Percentiles rank a stretch among this genome's conserved stretches.
Conservation (phyloP, 345 rosid genomes). For the Eucalyptus tenuipes region DNA sequence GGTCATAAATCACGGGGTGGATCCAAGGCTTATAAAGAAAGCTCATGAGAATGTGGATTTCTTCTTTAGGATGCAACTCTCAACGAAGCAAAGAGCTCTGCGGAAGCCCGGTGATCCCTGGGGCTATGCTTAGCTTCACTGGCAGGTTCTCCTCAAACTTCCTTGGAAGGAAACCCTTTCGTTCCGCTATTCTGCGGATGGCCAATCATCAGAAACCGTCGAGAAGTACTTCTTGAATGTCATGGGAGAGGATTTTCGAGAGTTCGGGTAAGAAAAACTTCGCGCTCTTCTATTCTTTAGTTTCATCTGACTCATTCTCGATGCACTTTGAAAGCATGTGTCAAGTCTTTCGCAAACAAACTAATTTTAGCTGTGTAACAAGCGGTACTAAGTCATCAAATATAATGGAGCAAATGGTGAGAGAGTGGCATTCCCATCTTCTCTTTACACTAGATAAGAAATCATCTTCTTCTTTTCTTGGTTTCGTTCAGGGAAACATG, state of each 20-base stretch:
- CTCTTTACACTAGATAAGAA: background rate
- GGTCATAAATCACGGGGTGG: slow-evolving; percentile 67
- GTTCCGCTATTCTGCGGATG: slow-evolving; percentile 33
- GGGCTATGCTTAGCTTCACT: slow-evolving; percentile 79
- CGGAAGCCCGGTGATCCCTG: slow-evolving; percentile 50
- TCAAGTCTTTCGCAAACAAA: background rate
- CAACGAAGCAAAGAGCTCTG: slow-evolving; percentile 50
- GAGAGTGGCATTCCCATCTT: background rate
- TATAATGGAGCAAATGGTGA: background rate
- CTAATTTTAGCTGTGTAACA: background rate
- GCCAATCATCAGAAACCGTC: slow-evolving; percentile 4
- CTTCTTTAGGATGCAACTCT: slow-evolving; percentile 45
- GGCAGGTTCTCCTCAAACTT: slow-evolving; percentile 67
- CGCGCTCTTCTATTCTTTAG: background rate
- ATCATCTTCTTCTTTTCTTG: background rate
- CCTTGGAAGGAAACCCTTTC: slow-evolving; percentile 97
- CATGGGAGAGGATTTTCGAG: slow-evolving; percentile 50
- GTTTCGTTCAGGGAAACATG: slow-evolving; percentile 21
- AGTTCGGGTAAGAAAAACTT: slow-evolving; percentile 43
- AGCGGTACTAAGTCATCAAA: background rate
- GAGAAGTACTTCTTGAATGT: slow-evolving; percentile 28
- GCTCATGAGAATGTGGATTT: slow-evolving; percentile 33
- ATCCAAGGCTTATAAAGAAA: slow-evolving; percentile 23
- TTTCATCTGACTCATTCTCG: background rate
- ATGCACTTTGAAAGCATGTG: background rate